Percentiles rank a stretch among this genome's conserved stretches.
Evolutionary conservation across 2,329 filamentous ascomycete species (phyloP).

Genomic region (Aquanectria penicillioides): DNA sequence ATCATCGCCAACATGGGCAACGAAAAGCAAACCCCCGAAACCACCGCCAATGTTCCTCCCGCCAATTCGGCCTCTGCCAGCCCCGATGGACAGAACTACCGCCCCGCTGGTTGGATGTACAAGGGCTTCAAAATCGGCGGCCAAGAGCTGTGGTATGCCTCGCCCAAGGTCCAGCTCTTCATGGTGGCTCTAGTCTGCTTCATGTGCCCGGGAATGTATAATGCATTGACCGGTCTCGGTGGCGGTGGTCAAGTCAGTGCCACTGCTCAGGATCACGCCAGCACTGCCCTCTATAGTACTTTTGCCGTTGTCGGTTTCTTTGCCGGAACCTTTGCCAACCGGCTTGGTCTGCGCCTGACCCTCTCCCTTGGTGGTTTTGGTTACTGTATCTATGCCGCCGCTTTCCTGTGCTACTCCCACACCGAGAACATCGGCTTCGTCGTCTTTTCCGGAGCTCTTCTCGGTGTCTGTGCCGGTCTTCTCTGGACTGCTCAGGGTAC

Average conservation of each 20-base stretch:
- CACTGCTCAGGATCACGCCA: constrained; percentile 69
- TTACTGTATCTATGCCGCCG: constrained; percentile 79
- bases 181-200: constrained; percentile 69
- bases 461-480: constrained; percentile 82
- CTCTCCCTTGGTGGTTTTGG: constrained; percentile 79
- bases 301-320: constrained; percentile 76
- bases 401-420: constrained; percentile 77
- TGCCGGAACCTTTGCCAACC: constrained; percentile 82
- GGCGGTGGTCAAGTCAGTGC: constrained; percentile 65
- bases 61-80: constrained; percentile 27
- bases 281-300: constrained; percentile 76
- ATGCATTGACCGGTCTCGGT: constrained; percentile 72
- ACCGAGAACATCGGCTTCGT: constrained; percentile 75
- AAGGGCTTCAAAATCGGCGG: constrained; percentile 65
- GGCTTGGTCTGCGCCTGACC: constrained; percentile 74
- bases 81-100: constrained; percentile 34
- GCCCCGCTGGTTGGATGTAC: constrained; percentile 74
- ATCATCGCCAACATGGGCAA: constrained; percentile 37
- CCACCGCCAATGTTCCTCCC: constrained; percentile 26
- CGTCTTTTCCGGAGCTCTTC: constrained; percentile 79
- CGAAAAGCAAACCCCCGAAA: constrained; percentile 36
- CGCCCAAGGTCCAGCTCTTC: constrained; percentile 75
- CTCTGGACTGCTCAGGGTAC: constrained; percentile 86
- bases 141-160: constrained; percentile 74
- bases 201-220: constrained; percentile 79